Conservation (phyloP, 768 basidiomycete species). For the Cystobasidium onofrii region DNA sequence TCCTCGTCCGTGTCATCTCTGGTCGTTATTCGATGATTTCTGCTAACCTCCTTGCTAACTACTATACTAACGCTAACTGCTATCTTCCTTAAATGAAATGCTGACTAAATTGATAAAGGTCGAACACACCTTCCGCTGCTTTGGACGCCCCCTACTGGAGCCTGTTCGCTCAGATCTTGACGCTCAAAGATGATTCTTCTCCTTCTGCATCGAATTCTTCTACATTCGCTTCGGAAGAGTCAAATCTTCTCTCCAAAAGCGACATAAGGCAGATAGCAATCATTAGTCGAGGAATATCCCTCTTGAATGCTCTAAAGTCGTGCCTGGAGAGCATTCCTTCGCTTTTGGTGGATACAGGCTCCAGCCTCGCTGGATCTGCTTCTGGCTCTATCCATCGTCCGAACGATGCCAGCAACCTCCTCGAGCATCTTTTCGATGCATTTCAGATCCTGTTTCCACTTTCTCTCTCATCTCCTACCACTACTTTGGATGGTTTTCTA, state of each 20-base stretch:
- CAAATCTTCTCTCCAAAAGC: background rate
- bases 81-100: background rate
- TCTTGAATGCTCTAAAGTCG: background rate
- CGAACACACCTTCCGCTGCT: background rate
- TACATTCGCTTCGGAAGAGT: background rate
- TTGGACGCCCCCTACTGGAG: background rate
- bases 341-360: background rate
- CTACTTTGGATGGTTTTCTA: background rate
- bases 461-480: background rate
- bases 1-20: background rate
- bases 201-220: background rate
- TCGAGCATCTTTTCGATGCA: background rate
- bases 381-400: background rate
- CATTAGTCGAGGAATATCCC: background rate
- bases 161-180: background rate
- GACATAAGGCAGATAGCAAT: background rate
- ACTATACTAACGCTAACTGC: background rate
- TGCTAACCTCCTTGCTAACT: background rate
- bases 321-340: background rate
- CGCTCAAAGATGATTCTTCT: background rate
- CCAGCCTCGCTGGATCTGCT: background rate
- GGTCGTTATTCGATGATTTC: background rate
- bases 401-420: background rate
- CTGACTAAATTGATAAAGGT: background rate
- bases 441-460: background rate